phyloP scores from a whole-genome alignment of 306 rosid genomes.

The Vigna trinervia region DNA sequence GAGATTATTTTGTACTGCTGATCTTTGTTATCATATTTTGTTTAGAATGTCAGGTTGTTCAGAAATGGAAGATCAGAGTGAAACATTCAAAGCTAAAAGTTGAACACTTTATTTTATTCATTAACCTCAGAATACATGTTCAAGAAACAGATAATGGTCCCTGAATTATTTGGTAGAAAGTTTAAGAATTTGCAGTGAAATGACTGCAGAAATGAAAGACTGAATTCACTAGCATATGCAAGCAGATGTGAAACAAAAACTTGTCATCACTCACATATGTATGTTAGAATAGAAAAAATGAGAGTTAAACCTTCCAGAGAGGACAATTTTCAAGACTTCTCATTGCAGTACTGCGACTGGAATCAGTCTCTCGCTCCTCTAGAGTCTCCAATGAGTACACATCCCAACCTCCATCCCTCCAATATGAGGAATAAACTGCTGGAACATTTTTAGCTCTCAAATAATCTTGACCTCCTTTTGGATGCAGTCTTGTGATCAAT shows the following conservation, averaged over 20 bases:
- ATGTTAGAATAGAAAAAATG: not conserved
- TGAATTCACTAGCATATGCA: not conserved
- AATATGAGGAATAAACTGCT: conserved; percentile 55
- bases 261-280: conserved; percentile 11
- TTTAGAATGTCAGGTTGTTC: not conserved
- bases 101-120: conserved; percentile 26
- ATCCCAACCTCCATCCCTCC: conserved; percentile 76
- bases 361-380: conserved; percentile 44
- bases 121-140: not conserved
- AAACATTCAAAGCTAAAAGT: not conserved
- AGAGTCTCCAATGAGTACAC: conserved; percentile 57
- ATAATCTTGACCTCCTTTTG: conserved; percentile 55
- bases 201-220: not conserved
- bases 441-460: conserved; percentile 64
- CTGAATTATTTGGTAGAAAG: conserved; percentile 28
- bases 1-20: not conserved
- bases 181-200: not conserved
- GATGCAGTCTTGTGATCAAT: conserved; percentile 50
- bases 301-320: conserved; percentile 55
- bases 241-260: not conserved
- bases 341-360: conserved; percentile 5
- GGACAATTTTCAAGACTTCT: conserved; percentile 41
- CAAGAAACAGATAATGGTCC: conserved; percentile 23
- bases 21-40: not conserved
- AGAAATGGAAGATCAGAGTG: too few relatives aligned